Evolutionary conservation across 768 basidiomycete species (phyloP).

Genomic region (Cyathus striatus): DNA sequence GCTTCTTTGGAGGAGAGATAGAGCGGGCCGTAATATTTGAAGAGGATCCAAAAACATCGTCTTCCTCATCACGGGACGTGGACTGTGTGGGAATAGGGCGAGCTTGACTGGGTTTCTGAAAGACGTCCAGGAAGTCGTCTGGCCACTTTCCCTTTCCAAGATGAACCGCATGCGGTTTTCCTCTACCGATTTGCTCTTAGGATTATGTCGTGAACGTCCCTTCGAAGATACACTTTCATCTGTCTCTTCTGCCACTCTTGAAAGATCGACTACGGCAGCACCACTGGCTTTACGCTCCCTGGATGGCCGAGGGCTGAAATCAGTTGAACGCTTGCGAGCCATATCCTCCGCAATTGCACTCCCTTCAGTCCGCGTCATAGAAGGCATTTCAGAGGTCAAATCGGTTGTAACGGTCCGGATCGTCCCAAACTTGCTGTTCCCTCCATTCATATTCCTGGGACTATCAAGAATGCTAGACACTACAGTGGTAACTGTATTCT

Average conservation of each 20-base stretch:
- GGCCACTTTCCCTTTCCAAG: slow-evolving; percentile 82
- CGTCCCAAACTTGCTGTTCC: slow-evolving; percentile 66
- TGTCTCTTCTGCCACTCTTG: slow-evolving; percentile 68
- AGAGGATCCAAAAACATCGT: slow-evolving; percentile 11
- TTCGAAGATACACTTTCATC: slow-evolving; percentile 47
- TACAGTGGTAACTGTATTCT: slow-evolving; percentile 40
- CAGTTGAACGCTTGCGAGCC: slow-evolving; percentile 23
- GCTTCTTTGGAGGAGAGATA: slow-evolving; percentile 46
- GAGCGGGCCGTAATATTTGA: slow-evolving; percentile 24
- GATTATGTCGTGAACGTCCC: slow-evolving; percentile 10
- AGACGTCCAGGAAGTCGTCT: slow-evolving; percentile 69
- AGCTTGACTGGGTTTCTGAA: slow-evolving; percentile 34
- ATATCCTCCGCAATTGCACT: slow-evolving; percentile 50
- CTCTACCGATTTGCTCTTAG: slow-evolving; percentile 16
- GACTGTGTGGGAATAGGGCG: slow-evolving; percentile 16
- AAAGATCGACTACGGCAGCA: slow-evolving; percentile 52
- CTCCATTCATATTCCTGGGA: slow-evolving; percentile 26
- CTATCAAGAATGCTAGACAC: slow-evolving; percentile 62
- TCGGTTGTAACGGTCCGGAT: slow-evolving; percentile 82
- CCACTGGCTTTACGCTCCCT: slow-evolving; percentile 67
- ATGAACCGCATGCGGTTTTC: slow-evolving; percentile 39
- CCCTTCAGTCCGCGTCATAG: slow-evolving; percentile 62
- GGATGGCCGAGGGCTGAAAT: slow-evolving; percentile 13
- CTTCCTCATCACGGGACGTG: slow-evolving; percentile 17
- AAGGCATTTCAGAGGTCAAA: slow-evolving; percentile 69